Evolutionary conservation across 306 rosid species (phyloP), one percentile per base, ranked within the genome.

Genomic region (Datisca glomerata): DNA sequence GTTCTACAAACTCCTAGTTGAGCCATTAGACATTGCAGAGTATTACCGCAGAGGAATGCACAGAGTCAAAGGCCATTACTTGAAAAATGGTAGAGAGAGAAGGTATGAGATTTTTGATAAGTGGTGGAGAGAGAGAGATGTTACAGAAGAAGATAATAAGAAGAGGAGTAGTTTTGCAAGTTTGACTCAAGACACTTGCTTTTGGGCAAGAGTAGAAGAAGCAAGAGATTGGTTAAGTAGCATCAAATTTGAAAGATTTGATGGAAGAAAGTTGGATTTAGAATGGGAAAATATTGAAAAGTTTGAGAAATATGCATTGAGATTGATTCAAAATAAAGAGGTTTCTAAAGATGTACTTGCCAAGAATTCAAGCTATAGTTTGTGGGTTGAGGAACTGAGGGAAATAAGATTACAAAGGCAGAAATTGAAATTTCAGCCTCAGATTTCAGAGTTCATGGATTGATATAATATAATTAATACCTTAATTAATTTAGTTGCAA

Each of bases 121-220:
- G 70, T 80, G 96, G 96, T 80, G 82, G 89, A 57, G 21, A 52
- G 78, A 73, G 49, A 55, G 21, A 32, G 29, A 14, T 16, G 58
- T 24, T 8, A 18, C 12, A 7, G 41, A 2, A 7, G 66, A 51
- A 55, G 61, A 45, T 44, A 63, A 39, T 40, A 59, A 41, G 12
- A 21, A 19, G 49, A 74, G 85, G 56, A 78, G 57, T 64, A 74
- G 21, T 34, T 80, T 59, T 47, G 95, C 97, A 6, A 47, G 93
- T 56, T 63, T 65, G 60, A 85, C 93, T 6, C 96, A 85, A 57
- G 96, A 85, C 61, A 67, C 96, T 5, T 72, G 82, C 51, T 85
- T 80, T 50, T 80, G 93, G 93, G 96, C 89, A 21, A 81, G 43
- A 43, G 62, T 83, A 45, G 97, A 80, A 60, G 97, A 85, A 57